Evolutionary conservation across 345 rosid genomes (phyloP).

Genomic region (Dipteronia sinensis): DNA sequence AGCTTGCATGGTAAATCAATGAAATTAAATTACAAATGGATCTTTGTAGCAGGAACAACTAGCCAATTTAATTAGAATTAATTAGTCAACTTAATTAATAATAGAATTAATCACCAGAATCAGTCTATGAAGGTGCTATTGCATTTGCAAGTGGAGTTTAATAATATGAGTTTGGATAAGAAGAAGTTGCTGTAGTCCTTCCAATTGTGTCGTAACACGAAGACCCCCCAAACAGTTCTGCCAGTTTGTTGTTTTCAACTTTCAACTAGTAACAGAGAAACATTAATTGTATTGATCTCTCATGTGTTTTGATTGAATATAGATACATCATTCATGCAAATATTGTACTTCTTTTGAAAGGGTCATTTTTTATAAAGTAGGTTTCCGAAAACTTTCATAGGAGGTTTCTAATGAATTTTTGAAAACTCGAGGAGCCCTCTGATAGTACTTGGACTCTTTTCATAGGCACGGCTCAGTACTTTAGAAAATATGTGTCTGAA

Average conservation of each 20-base stretch:
- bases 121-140: background rate
- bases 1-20: no score
- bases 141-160: constrained; percentile 2
- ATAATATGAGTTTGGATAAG: background rate
- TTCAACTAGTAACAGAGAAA: background rate
- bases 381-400: no score
- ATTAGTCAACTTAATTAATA: background rate
- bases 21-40: background rate
- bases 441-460: no score
- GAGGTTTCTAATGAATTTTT: no score
- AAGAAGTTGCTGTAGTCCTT: background rate
- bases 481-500: background rate
- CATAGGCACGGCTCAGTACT: no score
- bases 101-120: background rate
- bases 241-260: no score
- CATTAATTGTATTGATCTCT: no score
- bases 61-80: background rate
- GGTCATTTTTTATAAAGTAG: no score
- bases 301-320: no score
- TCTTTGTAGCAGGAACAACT: background rate
- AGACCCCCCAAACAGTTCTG: background rate
- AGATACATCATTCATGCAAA: no score
- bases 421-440: no score
- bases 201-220: background rate
- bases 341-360: no score